Conservation (phyloP, 495 filamentous ascomycete genomes). For the Ramalina intermedia region DNA sequence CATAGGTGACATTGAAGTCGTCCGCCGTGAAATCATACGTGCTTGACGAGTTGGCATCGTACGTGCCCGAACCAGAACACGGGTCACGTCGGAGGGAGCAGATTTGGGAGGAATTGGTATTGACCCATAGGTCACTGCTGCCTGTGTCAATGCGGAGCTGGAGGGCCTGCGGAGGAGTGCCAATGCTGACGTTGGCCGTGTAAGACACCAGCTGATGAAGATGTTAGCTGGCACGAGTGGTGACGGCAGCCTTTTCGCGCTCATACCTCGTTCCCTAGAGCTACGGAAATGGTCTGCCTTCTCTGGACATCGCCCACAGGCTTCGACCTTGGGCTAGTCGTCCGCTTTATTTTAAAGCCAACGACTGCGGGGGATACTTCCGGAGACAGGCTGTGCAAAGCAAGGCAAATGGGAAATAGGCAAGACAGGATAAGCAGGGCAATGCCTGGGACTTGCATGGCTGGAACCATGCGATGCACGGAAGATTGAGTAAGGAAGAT, state of each 20-base stretch:
- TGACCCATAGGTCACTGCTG: slow-evolving; percentile 73
- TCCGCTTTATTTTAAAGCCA: slow-evolving; percentile 27
- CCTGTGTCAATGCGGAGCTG: slow-evolving; percentile 66
- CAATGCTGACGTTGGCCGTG: slow-evolving; percentile 55
- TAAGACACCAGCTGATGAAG: slow-evolving; percentile 32
- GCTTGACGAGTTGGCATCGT: slow-evolving; percentile 60
- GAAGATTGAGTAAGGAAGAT: too few relatives aligned
- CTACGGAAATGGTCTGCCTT: slow-evolving; percentile 21
- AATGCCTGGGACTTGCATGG: neutral
- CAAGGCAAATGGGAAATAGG: neutral
- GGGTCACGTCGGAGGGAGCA: slow-evolving; percentile 18
- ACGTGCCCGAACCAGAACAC: slow-evolving; percentile 49
- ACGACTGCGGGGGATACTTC: slow-evolving; percentile 21
- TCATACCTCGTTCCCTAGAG: slow-evolving; percentile 27
- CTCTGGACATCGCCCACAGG: slow-evolving; percentile 19
- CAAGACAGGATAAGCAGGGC: neutral
- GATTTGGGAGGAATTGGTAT: slow-evolving; percentile 3
- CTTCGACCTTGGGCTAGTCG: neutral
- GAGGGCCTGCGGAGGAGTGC: slow-evolving; percentile 52
- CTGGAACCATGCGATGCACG: neutral
- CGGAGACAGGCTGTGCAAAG: neutral
- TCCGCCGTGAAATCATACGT: slow-evolving; percentile 62
- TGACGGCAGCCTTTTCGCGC: neutral
- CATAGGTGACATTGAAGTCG: slow-evolving; percentile 85
- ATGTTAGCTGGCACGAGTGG: neutral